Evolutionary conservation across 2,329 filamentous ascomycete genomes (phyloP), one percentile per base, ranked within the genome.

Genomic region (Emericellopsis cladophorae): DNA sequence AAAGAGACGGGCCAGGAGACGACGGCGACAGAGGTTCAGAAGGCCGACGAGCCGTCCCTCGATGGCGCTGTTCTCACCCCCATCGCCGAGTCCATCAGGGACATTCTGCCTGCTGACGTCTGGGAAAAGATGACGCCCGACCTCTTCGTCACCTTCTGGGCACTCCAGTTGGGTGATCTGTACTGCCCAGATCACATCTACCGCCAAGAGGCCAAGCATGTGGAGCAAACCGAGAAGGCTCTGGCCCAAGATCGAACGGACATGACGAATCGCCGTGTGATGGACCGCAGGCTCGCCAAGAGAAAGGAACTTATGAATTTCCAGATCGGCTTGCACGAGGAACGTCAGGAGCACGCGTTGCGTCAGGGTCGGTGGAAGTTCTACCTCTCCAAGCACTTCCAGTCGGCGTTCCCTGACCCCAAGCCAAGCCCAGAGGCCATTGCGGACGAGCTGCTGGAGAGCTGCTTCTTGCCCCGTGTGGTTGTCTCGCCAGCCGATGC

Each of bases 121-220:
- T 87, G 81, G 70, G 66, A 75, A 10, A 76, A 75, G 39, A 73
- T 95, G 40, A 88, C 79, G 35, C 70, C 87, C 1, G 79, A 84
- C 24, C 90, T 95, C 56, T 95, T 87, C 53, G 77, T 84, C 35
- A 84, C 84, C 0, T 98, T 98, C 61, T 98, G 92, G 92, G 81
- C 89, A 39, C 69, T 95, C 11, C 81, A 87, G 23, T 72, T 93
- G 4, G 79, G 84, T 36, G 90, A 98, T 55, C 68, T 95, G 43
- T 75, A 77, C 42, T 79, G 89, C 47, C 84, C 85, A 1, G 77
- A 77, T 45, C 72, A 78, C 29, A 84, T 81, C 45, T 98, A 98
- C 55, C 74, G 84, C 37, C 73, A 78, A 14, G 88, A 93, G 54
- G 79, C 81, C 31, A 74, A 77, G 16, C 72, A 78, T 8, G 67